Evolutionary conservation across 441 rosid genomes (phyloP).

Genomic region (Manihot esculenta): DNA sequence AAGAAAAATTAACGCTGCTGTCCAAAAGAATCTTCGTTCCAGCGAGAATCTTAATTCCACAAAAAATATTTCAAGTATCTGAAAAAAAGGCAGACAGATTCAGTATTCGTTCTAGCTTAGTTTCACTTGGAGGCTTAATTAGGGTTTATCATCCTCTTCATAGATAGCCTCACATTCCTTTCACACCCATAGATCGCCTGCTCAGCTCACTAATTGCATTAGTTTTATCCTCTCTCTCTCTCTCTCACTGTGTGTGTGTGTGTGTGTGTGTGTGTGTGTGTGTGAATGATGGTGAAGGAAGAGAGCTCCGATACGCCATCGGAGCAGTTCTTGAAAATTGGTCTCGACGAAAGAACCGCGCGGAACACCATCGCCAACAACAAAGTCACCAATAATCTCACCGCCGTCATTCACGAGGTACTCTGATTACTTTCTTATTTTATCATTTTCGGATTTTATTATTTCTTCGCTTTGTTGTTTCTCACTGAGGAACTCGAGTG

Average conservation of each 20-base stretch:
- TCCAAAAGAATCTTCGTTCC: background rate
- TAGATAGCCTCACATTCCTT: background rate
- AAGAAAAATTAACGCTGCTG: background rate
- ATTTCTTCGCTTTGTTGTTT: background rate
- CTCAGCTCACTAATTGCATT: background rate
- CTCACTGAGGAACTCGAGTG: background rate
- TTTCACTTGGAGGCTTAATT: background rate
- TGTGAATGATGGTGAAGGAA: constrained; percentile 49
- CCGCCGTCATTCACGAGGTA: constrained; percentile 84
- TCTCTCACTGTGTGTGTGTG: too few species aligned
- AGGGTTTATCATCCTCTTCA: constrained; percentile 13
- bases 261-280: too few species aligned
- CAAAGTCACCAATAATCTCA: constrained; percentile 79
- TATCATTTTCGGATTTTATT: background rate
- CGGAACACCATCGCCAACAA: constrained; percentile 71
- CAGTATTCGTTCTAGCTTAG: background rate
- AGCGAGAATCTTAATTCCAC: too few species aligned
- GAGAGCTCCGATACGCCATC: constrained; percentile 31
- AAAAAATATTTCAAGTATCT: background rate
- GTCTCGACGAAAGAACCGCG: constrained; percentile 81
- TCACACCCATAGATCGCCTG: background rate
- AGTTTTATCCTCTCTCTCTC: background rate
- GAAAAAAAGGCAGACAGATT: background rate
- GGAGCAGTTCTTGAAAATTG: constrained; percentile 77
- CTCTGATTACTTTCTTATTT: background rate